A percentile compares a stretch with the other conserved stretches of the same genome.
phyloP scores from a whole-genome alignment of 495 filamentous ascomycete species.

The Daldinia bambusicola region DNA sequence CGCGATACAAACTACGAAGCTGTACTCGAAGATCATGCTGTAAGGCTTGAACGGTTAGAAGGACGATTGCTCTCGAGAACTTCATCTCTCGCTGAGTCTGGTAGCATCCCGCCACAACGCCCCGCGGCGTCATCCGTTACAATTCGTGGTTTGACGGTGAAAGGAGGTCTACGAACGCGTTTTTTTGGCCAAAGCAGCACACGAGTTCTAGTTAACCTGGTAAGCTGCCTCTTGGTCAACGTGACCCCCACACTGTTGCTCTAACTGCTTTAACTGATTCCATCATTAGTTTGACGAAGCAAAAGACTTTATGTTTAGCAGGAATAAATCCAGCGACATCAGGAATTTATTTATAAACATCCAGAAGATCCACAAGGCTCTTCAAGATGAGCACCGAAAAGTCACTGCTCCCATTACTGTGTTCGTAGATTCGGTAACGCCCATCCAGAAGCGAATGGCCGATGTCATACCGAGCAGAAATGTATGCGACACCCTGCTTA shows the following conservation, averaged over 20 bases:
- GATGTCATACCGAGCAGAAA: conserved; percentile 50
- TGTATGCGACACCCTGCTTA: conserved; percentile 53
- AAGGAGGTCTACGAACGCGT: conserved; percentile 48
- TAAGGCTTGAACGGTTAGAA: conserved; percentile 51
- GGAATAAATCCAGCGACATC: conserved; percentile 43
- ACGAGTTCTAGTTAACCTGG: conserved; percentile 50
- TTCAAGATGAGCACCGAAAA: conserved; percentile 50
- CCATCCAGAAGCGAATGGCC: conserved; percentile 55
- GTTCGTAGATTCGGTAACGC: conserved; percentile 53
- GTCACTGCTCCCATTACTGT: conserved; percentile 50
- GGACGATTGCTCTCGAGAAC: conserved; percentile 43
- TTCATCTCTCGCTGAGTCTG: conserved; percentile 37
- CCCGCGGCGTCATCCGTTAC: conserved; percentile 45
- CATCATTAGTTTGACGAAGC: conserved; percentile 53
- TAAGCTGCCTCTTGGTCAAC: conserved; percentile 34
- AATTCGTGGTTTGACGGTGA: conserved; percentile 49
- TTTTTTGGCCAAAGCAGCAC: conserved; percentile 50
- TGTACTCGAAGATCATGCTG: conserved; percentile 48
- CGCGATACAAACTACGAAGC: conserved; percentile 27
- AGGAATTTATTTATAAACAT: conserved; percentile 46
- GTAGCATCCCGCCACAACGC: conserved; percentile 24
- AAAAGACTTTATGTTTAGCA: conserved; percentile 49
- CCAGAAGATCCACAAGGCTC: conserved; percentile 46
- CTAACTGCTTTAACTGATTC: conserved; percentile 15
- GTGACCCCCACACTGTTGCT: neutral